Conservation (phyloP, 2,329 filamentous ascomycete species). For the Elsinoe fawcettii region DNA sequence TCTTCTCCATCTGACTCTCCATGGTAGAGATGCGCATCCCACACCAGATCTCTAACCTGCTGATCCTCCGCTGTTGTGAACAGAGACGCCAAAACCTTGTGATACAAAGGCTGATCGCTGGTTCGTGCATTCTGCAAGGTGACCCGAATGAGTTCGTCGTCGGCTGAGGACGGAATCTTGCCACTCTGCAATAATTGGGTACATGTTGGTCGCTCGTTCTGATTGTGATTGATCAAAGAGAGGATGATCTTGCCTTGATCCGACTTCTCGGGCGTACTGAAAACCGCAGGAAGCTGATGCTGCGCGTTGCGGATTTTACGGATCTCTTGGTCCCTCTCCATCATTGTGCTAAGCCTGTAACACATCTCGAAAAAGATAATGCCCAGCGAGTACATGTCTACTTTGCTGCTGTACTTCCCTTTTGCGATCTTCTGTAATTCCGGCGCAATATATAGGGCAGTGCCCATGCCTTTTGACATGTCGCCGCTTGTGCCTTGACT, state of each 20-base stretch:
- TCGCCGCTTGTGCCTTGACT: constrained; percentile 40
- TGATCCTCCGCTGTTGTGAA: constrained; percentile 66
- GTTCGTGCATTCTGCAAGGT: constrained; percentile 75
- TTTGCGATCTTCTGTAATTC: constrained; percentile 71
- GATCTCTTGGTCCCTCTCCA: constrained; percentile 59
- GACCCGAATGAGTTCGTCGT: constrained; percentile 81
- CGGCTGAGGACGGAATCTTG: constrained; percentile 82
- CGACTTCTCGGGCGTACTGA: constrained; percentile 59
- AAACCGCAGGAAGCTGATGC: constrained; percentile 64
- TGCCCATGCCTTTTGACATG: constrained; percentile 64
- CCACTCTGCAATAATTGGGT: constrained; percentile 75
- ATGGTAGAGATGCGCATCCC: constrained; percentile 36
- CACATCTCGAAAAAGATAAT: constrained; percentile 99
- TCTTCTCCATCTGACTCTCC: constrained; percentile 19
- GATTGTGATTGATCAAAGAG: constrained; percentile 72
- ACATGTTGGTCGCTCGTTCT: constrained; percentile 74
- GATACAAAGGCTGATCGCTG: constrained; percentile 77
- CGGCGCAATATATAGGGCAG: constrained; percentile 85
- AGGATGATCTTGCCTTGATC: constrained; percentile 69
- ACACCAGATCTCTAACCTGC: constrained; percentile 62
- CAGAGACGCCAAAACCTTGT: constrained; percentile 78
- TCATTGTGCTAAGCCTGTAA: constrained; percentile 51
- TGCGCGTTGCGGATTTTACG: constrained; percentile 59
- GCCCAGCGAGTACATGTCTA: constrained; percentile 97
- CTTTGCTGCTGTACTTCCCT: constrained; percentile 81